phyloP scores from a whole-genome alignment of 306 rosid species.

The Astragalus glycyphyllos region DNA sequence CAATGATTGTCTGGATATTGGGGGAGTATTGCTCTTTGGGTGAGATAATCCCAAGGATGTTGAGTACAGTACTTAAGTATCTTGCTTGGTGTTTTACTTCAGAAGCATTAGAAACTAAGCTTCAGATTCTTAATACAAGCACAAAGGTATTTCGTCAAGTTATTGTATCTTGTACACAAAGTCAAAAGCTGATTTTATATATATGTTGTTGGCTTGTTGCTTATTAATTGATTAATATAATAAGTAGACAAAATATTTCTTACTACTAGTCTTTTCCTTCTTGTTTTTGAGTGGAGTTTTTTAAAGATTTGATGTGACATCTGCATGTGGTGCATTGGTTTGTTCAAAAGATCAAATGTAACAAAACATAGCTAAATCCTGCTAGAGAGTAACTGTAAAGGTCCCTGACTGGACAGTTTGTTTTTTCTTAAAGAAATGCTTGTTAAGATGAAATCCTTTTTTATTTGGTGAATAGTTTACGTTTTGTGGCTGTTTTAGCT shows the following conservation, averaged over 20 bases:
- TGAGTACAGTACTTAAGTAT: slow-evolving; percentile 78
- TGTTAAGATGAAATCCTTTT: slow-evolving; percentile 8
- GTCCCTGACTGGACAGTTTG: slow-evolving; percentile 3
- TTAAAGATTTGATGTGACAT: slow-evolving; percentile 12
- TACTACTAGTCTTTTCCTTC: slow-evolving; percentile 22
- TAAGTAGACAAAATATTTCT: slow-evolving; percentile 23
- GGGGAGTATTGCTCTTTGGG: slow-evolving; percentile 94
- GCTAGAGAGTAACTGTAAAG: not conserved
- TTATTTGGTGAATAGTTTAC: slow-evolving; percentile 1
- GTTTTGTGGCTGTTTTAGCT: slow-evolving; percentile 8
- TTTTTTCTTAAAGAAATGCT: slow-evolving; percentile 34
- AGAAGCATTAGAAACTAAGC: slow-evolving; percentile 86
- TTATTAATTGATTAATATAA: slow-evolving; percentile 29
- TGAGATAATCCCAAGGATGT: slow-evolving; percentile 76
- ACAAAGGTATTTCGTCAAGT: slow-evolving; percentile 65
- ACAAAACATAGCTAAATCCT: slow-evolving; percentile 21
- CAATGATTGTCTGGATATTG: slow-evolving; percentile 90
- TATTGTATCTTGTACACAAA: not conserved
- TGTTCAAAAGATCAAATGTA: slow-evolving; percentile 36
- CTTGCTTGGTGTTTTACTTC: slow-evolving; percentile 83
- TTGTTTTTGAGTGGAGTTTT: slow-evolving; percentile 34
- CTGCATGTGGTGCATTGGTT: slow-evolving; percentile 17
- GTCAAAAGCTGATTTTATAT: not conserved
- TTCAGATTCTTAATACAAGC: slow-evolving; percentile 84
- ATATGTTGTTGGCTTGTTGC: slow-evolving; percentile 11